Base-by-base conservation (phyloP, 2,329 filamentous ascomycete species). In the Grosmannia huntii region DNA sequence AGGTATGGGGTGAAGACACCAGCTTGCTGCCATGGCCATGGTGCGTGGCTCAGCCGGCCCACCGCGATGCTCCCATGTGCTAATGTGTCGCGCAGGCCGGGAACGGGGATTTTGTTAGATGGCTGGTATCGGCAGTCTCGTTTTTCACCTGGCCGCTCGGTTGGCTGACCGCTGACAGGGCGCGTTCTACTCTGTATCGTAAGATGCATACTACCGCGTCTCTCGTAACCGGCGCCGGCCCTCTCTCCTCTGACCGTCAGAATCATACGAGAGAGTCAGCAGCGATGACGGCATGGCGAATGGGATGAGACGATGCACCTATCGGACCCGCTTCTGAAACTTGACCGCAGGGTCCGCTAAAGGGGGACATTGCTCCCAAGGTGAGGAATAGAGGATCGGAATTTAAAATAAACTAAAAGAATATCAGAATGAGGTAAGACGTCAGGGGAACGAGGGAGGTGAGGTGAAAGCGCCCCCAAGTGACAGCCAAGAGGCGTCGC, bases 281-380 rank as follows among this genome's bases (percentile, higher is more conserved):
- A 44, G 23, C 48, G 28, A 50, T 50, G 11, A 28, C 48, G 25
- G 48, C 12, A 16, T 28, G 12, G 23, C 6, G 23, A 27, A 50
- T 50, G 25, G 27, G 48, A 50, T 49, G 48, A 27, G 25, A 10
- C 25, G 10, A 28, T 50, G 48, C 5, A 19, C 16, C n/a, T 19
- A 5, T 44, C 33, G 31, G 48, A 46, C 49, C 50, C 56, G 36
- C 36, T 14, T 25, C n/a, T n/a, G 38, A 31, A 48, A 48, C 53
- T 21, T 7, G 50, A 44, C 31, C n/a, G 12, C 36, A 31, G 53
- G 55, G 36, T 56, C 55, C 55, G 55, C 55, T 51, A 56, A 56
- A 56, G 55, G 55, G 54, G 54, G 27, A 10, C 5, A 23, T n/a
- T 14, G 10, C 27, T 49, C 50, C 48, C 38, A 23, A 19, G 38